phyloP scores from a whole-genome alignment of 2,329 filamentous ascomycete genomes.

The Geosmithia flava region DNA sequence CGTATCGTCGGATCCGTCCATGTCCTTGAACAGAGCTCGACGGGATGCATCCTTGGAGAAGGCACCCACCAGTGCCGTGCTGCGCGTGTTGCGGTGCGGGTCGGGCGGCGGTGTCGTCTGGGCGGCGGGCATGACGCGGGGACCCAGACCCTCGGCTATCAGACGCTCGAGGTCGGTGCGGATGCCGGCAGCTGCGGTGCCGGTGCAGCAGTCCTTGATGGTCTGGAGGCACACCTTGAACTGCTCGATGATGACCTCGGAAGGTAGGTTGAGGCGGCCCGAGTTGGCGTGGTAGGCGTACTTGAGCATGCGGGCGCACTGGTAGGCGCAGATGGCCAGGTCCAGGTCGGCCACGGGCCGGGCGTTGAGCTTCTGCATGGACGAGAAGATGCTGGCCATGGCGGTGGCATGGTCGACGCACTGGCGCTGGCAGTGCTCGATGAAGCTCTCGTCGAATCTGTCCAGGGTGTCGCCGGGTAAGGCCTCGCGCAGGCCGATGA shows the following conservation, averaged over 20 bases:
- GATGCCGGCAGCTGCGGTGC: constrained; percentile 35
- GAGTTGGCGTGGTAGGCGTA: constrained; percentile 34
- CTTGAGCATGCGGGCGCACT: constrained; percentile 39
- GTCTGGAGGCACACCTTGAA: constrained; percentile 37
- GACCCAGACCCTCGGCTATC: constrained; percentile 29
- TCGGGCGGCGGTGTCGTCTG: constrained; percentile 3
- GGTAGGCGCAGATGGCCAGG: constrained; percentile 41
- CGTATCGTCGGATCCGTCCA: constrained; percentile 8
- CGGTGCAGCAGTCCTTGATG: constrained; percentile 35
- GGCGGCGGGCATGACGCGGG: constrained; percentile 9
- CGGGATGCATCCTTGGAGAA: background rate
- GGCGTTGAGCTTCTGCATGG: constrained; percentile 36
- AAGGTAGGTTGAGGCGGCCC: constrained; percentile 27
- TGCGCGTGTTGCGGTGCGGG: constrained; percentile 3
- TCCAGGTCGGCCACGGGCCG: constrained; percentile 42
- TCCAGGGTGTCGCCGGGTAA: constrained; percentile 29
- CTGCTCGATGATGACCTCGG: constrained; percentile 34
- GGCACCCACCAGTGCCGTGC: background rate
- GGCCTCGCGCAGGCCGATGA: constrained; percentile 38
- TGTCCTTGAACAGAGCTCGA: background rate
- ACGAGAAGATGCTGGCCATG: constrained; percentile 42
- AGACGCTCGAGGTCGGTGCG: constrained; percentile 37
- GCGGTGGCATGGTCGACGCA: constrained; percentile 41
- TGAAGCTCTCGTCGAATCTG: constrained; percentile 33
- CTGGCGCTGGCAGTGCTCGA: constrained; percentile 34